Evolutionary conservation across 2,329 filamentous ascomycete species (phyloP).

Genomic region (Arthroderma uncinatum): DNA sequence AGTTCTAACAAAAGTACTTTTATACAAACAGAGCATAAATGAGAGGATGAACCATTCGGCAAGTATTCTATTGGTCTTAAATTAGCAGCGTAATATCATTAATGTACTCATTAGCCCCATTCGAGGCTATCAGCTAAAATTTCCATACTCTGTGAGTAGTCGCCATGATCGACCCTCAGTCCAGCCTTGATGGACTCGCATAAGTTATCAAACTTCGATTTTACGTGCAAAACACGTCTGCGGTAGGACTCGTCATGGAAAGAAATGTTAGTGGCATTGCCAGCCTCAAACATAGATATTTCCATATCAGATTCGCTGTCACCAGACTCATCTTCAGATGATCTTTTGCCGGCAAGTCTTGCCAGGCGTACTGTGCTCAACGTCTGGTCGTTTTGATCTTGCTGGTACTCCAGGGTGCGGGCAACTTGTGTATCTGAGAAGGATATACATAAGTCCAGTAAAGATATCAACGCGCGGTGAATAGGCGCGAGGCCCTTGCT

Average conservation of each 20-base stretch:
- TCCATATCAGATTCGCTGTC: constrained; percentile 20
- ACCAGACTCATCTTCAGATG: constrained; percentile 19
- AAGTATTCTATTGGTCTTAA: background rate
- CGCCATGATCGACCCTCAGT: constrained; percentile 62
- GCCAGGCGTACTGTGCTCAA: constrained; percentile 13
- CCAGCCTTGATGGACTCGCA: constrained; percentile 62
- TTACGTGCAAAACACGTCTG: constrained; percentile 46
- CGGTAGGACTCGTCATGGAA: constrained; percentile 37
- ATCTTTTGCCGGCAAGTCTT: constrained; percentile 11
- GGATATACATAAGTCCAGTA: constrained; percentile 63
- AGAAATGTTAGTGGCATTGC: constrained; percentile 32
- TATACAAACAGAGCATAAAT: background rate
- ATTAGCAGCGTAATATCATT: background rate
- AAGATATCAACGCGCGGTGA: constrained; percentile 57
- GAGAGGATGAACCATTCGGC: background rate
- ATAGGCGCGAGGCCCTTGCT: constrained; percentile 59
- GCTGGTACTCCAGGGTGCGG: constrained; percentile 30
- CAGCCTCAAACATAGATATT: constrained; percentile 30
- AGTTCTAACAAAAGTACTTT: background rate
- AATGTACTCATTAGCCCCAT: constrained; percentile 21
- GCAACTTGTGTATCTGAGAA: constrained; percentile 51
- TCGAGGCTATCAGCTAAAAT: constrained; percentile 71
- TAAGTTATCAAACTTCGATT: constrained; percentile 52
- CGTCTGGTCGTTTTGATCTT: constrained; percentile 25
- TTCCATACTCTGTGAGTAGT: constrained; percentile 63